Conservation (phyloP, 2,329 filamentous ascomycete species). For the Trichoderma hamatum region DNA sequence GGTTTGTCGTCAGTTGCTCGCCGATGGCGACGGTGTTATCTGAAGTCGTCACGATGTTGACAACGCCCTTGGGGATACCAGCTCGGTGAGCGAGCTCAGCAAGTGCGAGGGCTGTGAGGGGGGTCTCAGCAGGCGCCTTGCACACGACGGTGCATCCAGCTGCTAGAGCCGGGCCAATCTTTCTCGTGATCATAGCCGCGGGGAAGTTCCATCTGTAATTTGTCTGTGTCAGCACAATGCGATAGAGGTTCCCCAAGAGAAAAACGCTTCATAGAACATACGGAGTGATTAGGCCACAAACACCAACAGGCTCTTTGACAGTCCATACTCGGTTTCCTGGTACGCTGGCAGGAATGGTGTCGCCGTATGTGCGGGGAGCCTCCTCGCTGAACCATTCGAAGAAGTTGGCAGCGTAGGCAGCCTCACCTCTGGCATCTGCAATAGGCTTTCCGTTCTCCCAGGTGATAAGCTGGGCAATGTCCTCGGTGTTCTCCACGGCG, state of each 20-base stretch:
- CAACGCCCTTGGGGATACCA: constrained; percentile 85
- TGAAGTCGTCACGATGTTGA: constrained; percentile 83
- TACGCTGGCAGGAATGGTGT: constrained; percentile 71
- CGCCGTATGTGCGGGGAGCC: constrained; percentile 72
- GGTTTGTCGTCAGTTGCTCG: constrained; percentile 73
- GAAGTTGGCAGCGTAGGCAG: constrained; percentile 72
- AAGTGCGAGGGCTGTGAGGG: constrained; percentile 84
- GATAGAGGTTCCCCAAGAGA: not conserved
- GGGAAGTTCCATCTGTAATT: constrained; percentile 85
- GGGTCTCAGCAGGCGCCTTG: constrained; percentile 91
- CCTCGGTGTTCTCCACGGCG: constrained; percentile 76
- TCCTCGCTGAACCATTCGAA: constrained; percentile 83
- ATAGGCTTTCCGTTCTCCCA: constrained; percentile 89
- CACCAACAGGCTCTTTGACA: constrained; percentile 41
- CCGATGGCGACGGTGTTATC: constrained; percentile 80
- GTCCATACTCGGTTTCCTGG: constrained; percentile 47
- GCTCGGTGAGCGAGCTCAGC: constrained; percentile 85
- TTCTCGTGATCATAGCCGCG: constrained; percentile 73
- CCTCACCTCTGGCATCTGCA: constrained; percentile 73
- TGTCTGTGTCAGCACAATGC: constrained; percentile 45
- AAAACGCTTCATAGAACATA: constrained; percentile 59
- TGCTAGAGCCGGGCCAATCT: constrained; percentile 75
- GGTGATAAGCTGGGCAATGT: constrained; percentile 80
- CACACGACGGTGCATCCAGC: constrained; percentile 94
- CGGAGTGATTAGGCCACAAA: constrained; percentile 58